Evolutionary conservation across 116 monocot genomes (phyloP).

Genomic region (Iris pallida): DNA sequence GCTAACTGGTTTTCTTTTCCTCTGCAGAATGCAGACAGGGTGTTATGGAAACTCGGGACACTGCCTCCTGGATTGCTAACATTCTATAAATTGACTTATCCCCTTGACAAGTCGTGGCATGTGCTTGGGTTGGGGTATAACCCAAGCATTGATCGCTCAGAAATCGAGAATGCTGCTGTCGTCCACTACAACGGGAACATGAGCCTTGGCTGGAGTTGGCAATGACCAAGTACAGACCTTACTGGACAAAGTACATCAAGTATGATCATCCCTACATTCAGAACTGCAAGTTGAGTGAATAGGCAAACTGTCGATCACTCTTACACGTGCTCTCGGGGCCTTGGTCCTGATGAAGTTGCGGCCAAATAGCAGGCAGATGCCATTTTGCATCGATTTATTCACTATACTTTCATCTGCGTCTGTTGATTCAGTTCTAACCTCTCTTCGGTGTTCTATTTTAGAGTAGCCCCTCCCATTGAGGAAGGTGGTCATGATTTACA

Average conservation of each 20-base stretch:
- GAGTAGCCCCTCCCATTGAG: no score
- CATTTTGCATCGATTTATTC: no score
- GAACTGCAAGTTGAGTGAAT: constrained; percentile 34
- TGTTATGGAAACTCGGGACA: constrained; percentile 57
- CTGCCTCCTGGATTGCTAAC: constrained; percentile 53
- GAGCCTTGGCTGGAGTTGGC: constrained; percentile 63
- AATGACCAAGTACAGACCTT: constrained; percentile 47
- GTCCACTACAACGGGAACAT: constrained; percentile 62
- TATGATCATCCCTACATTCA: constrained; percentile 41
- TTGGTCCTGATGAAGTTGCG: no score
- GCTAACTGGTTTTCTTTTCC: not conserved
- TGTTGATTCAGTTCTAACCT: no score
- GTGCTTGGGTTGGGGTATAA: constrained; percentile 63
- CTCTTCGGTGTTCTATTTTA: no score
- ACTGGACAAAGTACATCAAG: constrained; percentile 58
- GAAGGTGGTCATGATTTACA: no score
- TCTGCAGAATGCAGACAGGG: constrained; percentile 47
- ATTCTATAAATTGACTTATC: constrained; percentile 49
- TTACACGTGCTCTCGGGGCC: no score
- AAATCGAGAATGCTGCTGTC: constrained; percentile 53
- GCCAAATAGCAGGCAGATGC: no score
- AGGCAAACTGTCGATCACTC: not conserved
- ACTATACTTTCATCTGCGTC: no score
- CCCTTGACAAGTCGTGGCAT: constrained; percentile 60
- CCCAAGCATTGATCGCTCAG: constrained; percentile 46